phyloP scores from a whole-genome alignment of 108 stramenopile genomes.

The Cyclotella choctawhatcheeana region DNA sequence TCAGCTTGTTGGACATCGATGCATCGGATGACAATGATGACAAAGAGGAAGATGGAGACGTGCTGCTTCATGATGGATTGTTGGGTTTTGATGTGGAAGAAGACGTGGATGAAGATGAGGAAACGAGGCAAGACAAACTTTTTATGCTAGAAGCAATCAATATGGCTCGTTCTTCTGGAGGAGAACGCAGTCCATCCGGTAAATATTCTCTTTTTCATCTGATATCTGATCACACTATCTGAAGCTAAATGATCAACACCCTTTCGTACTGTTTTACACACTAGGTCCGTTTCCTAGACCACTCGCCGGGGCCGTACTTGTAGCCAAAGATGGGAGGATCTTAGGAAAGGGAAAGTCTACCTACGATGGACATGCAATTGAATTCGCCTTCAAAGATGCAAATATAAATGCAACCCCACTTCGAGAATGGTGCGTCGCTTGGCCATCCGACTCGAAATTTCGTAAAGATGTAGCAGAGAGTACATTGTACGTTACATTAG shows the following conservation, averaged over 20 bases:
- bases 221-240: too few relatives aligned
- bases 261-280: too few relatives aligned
- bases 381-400: constrained; percentile 61
- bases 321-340: constrained; percentile 64
- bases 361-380: constrained; percentile 65
- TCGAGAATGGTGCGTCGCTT: constrained; percentile 79
- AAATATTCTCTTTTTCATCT: too few relatives aligned
- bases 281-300: constrained; percentile 77
- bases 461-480: constrained; percentile 58
- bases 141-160: constrained; percentile 53
- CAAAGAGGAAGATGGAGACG: not conserved
- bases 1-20: not conserved
- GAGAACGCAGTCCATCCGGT: constrained; percentile 33
- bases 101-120: constrained; percentile 38
- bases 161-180: constrained; percentile 44
- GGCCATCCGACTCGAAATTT: constrained; percentile 62
- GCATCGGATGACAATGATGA: constrained; percentile 17
- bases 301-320: constrained; percentile 65
- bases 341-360: constrained; percentile 64
- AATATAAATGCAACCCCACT: constrained; percentile 70
- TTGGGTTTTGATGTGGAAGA: not conserved
- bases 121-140: constrained; percentile 37
- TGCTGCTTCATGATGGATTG: not conserved
- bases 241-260: too few relatives aligned
- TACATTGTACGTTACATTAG: constrained; percentile 82